Percentiles rank a stretch among this genome's conserved stretches.
These are phyloP conservation scores for Cardiospermum halicacabum DNA, from an alignment of 345 rosid genomes.

Conservation along the genomic window DNA sequence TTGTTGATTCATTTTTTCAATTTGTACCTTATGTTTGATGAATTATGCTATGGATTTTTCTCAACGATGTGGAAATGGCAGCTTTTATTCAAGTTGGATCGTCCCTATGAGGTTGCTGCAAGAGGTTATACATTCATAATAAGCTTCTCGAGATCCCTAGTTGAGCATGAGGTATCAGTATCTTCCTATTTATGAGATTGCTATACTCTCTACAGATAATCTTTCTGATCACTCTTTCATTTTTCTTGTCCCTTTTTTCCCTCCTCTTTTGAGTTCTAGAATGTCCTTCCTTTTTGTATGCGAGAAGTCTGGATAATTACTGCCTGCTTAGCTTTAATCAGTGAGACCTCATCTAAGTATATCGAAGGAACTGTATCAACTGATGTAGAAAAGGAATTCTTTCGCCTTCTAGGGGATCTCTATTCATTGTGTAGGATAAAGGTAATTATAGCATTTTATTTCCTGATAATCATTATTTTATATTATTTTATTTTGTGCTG, in stretches of 20 bases:
- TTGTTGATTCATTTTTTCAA: conserved; percentile 2
- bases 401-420: conserved; percentile 90
- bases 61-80: conserved; percentile 24
- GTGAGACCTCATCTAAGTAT: conserved; percentile 66
- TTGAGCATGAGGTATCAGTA: conserved; percentile 63
- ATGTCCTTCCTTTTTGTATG: conserved; percentile 64
- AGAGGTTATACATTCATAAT: conserved; percentile 86
- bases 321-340: conserved; percentile 73
- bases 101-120: conserved; percentile 91
- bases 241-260: conserved; percentile 3
- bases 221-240: conserved; percentile 17
- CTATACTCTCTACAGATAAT: not conserved
- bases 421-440: conserved; percentile 84
- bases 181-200: conserved; percentile 8
- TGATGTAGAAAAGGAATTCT: conserved; percentile 90
- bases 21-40: not conserved
- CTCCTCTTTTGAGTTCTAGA: conserved; percentile 34
- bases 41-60: not conserved
- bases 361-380: conserved; percentile 55
- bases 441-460: conserved; percentile 39
- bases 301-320: conserved; percentile 96
- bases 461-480: not conserved
- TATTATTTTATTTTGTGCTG: not conserved
- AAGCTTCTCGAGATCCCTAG: conserved; percentile 71
- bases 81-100: conserved; percentile 85